A percentile compares a stretch with the other conserved stretches of the same genome.
These are phyloP conservation scores for Silybum marianum DNA, from an alignment of 129 eudicot genomes.

Conservation along the genomic window DNA sequence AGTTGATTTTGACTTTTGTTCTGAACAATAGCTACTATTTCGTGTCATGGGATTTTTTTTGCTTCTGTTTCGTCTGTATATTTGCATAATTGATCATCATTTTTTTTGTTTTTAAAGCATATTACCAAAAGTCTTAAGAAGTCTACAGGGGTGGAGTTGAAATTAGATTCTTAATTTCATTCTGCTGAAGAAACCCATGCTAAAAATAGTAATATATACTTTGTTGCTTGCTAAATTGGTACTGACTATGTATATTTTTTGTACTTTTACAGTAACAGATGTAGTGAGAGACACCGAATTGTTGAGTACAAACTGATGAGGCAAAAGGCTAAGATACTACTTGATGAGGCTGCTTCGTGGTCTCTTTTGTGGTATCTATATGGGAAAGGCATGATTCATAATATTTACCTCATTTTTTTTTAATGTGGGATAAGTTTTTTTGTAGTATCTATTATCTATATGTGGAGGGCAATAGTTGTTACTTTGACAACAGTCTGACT, in stretches of 20 bases:
- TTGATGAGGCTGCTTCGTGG: slow-evolving; percentile 99
- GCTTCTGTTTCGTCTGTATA: too few relatives aligned
- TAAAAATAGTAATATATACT: neutral
- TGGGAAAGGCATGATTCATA: slow-evolving; percentile 70
- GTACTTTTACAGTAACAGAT: slow-evolving; percentile 62
- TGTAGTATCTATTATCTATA: neutral
- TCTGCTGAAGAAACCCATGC: neutral
- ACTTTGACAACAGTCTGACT: neutral
- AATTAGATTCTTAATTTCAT: neutral
- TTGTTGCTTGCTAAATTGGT: neutral
- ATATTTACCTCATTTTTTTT: slow-evolving; percentile 5
- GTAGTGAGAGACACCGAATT: slow-evolving; percentile 70
- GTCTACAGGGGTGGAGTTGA: slow-evolving; percentile 5
- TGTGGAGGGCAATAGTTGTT: neutral
- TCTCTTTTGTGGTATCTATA: slow-evolving; percentile 94
- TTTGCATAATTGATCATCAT: too few relatives aligned
- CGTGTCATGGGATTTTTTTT: too few relatives aligned
- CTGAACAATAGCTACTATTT: too few relatives aligned
- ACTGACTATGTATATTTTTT: slow-evolving; percentile 16
- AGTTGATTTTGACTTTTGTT: too few relatives aligned
- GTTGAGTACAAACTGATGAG: slow-evolving; percentile 92
- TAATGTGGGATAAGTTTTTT: neutral
- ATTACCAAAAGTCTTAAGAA: neutral
- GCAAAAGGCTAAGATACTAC: slow-evolving; percentile 79
- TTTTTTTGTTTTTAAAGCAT: too few relatives aligned